phyloP scores from a whole-genome alignment of 176 grass and related monocot species.

The Echinochloa phyllopogon region DNA sequence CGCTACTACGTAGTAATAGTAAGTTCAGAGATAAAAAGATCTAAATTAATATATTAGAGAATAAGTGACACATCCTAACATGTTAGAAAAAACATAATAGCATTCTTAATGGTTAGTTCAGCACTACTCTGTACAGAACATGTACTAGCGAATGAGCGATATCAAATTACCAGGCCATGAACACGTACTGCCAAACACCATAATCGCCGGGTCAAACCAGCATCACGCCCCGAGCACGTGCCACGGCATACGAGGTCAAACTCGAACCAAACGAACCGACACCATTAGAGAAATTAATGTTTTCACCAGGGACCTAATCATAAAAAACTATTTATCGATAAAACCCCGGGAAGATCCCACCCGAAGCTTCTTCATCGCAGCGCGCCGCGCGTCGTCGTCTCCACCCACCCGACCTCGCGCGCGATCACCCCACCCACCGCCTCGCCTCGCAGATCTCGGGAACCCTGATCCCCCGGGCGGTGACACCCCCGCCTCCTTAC shows the following conservation, averaged over 20 bases:
- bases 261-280: neutral
- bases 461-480: neutral
- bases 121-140: neutral
- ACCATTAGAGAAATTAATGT: neutral
- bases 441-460: conserved; percentile 24
- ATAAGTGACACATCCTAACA: too few relatives aligned
- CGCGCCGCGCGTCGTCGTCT: conserved; percentile 28
- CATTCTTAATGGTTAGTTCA: neutral
- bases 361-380: conserved; percentile 46
- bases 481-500: neutral
- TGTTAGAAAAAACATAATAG: too few relatives aligned
- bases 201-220: neutral
- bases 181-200: neutral
- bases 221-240: neutral
- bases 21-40: too few relatives aligned
- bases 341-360: conserved; percentile 38
- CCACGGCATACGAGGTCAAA: conserved; percentile 10
- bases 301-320: neutral
- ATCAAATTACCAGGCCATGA: neutral
- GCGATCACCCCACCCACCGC: neutral
- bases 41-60: too few relatives aligned
- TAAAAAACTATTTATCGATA: conserved; percentile 23
- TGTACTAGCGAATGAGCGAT: too few relatives aligned
- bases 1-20: too few relatives aligned
- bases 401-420: conserved; percentile 10